Base-by-base conservation (phyloP, 2,329 filamentous ascomycete species). In the Ophiognomonia clavigignenti-juglandacearum region DNA sequence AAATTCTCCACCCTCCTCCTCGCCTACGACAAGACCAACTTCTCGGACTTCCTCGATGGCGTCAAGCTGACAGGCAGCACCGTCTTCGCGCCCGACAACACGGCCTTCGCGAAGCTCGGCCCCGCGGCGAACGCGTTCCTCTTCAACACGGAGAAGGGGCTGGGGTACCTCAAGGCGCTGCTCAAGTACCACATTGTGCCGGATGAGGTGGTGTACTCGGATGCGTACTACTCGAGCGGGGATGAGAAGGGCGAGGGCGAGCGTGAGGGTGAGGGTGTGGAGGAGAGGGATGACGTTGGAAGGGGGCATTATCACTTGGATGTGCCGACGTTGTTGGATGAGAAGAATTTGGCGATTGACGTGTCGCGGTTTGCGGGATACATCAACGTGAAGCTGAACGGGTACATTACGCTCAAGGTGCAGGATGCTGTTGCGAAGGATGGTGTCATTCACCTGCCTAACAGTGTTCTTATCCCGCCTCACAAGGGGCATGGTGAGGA, bases 391-490 rank as follows among this genome's bases (percentile, higher is more conserved):
- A 81, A 81, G 61, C 75, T 95, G 58, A 96, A 96, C 59, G 87
- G 83, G 13, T 84, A 83, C 55, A 72, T 75, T 3, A 71, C 71
- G 6, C 85, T 95, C 1, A 70, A 72, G 0, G 69, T 88, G 6
- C 72, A 82, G 53, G 89, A 96, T 60, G 83, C 74, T 0, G 64
- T 93, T 46, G 86, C 84, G 0, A 78, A 75, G 59, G 87, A 96
- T 61, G 91, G 91, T 26, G 89, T 92, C 13, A 78, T 95, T 31
- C 91, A 96, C 47, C 82, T 92, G 14, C 72, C 93, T 0, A 74
- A 77, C 39, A 75, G 75, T 48, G 80, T 96, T 0, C 68, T 95
- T 48, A 80, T 96, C 53, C 91, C 91, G 35, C 88, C 89, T 2
- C 82, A 78, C 65, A 74, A 73, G 52, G 60, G 71, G 13, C 36